Percentiles rank a stretch among this genome's conserved stretches.
phyloP scores from a whole-genome alignment of 2,329 filamentous ascomycete species.

The Scytalidium lignicola region DNA sequence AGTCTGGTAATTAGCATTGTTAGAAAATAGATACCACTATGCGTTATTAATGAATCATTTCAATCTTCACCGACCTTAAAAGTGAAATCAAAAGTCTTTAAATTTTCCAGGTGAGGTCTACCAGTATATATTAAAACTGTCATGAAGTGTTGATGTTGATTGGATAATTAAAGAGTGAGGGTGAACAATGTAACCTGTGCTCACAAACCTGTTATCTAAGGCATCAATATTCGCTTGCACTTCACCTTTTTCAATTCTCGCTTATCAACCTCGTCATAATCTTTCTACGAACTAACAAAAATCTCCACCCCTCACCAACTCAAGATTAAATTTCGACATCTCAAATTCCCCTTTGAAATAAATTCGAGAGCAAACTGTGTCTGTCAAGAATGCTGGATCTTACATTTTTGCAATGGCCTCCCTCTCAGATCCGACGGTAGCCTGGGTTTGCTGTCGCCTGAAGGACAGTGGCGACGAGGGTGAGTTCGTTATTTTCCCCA shows the following conservation, averaged over 20 bases:
- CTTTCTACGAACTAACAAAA: not conserved
- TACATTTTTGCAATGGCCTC: constrained; percentile 9
- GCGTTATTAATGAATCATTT: not conserved
- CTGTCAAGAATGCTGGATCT: not conserved
- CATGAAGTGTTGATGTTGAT: too few relatives aligned
- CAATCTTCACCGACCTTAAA: too few relatives aligned
- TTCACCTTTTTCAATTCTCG: not conserved
- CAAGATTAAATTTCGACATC: too few relatives aligned
- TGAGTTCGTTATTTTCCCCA: constrained; percentile 8
- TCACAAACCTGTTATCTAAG: not conserved
- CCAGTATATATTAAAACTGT: too few relatives aligned
- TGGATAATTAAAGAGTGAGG: too few relatives aligned
- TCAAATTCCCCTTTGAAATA: not conserved
- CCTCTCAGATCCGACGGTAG: constrained; percentile 7
- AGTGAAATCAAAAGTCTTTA: too few relatives aligned
- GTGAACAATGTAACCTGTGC: too few relatives aligned
- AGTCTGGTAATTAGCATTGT: constrained; percentile 14
- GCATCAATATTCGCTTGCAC: not conserved
- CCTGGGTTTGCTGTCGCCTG: constrained; percentile 8
- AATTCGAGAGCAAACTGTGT: not conserved
- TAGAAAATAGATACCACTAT: not conserved
- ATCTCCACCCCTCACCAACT: not conserved
- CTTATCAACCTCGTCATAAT: not conserved
- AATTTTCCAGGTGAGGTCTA: too few relatives aligned
- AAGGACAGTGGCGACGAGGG: constrained; percentile 8